phyloP scores from a whole-genome alignment of 2,329 filamentous ascomycete species.

The Cladosporium phlei region DNA sequence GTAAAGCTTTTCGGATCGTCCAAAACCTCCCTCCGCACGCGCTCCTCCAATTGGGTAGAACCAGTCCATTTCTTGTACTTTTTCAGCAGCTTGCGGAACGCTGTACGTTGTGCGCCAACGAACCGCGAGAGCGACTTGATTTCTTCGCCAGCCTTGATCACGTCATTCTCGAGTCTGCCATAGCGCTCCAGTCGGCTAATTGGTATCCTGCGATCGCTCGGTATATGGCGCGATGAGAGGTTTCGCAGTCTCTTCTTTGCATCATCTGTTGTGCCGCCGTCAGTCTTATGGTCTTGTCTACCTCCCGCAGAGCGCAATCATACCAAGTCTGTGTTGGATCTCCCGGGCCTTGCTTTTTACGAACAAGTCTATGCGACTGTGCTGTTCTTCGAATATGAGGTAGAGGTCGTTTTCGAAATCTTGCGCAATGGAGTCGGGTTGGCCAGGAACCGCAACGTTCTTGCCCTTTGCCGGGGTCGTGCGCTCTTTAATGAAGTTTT shows the following conservation, averaged over 20 bases:
- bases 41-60: slow-evolving; percentile 58
- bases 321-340: slow-evolving; percentile 59
- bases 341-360: slow-evolving; percentile 76
- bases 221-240: slow-evolving; percentile 20
- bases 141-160: slow-evolving; percentile 62
- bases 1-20: slow-evolving; percentile 67
- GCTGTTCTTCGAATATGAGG: slow-evolving; percentile 65
- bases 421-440: slow-evolving; percentile 49
- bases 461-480: slow-evolving; percentile 66
- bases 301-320: background rate
- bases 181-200: slow-evolving; percentile 47
- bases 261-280: slow-evolving; percentile 18
- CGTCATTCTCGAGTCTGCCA: slow-evolving; percentile 47
- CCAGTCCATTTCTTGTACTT: slow-evolving; percentile 88
- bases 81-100: slow-evolving; percentile 77
- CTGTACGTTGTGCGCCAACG: slow-evolving; percentile 66
- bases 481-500: slow-evolving; percentile 75
- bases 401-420: slow-evolving; percentile 70
- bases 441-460: slow-evolving; percentile 70
- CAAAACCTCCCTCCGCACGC: slow-evolving; percentile 64
- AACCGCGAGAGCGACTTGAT: slow-evolving; percentile 67
- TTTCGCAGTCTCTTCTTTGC: slow-evolving; percentile 27
- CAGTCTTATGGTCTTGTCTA: background rate
- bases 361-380: slow-evolving; percentile 73
- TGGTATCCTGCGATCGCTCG: slow-evolving; percentile 33